These are phyloP conservation scores for Hemisphaericaspora subhashii DNA, from an alignment of 1,139 yeast genomes.

Conservation along the genomic window DNA sequence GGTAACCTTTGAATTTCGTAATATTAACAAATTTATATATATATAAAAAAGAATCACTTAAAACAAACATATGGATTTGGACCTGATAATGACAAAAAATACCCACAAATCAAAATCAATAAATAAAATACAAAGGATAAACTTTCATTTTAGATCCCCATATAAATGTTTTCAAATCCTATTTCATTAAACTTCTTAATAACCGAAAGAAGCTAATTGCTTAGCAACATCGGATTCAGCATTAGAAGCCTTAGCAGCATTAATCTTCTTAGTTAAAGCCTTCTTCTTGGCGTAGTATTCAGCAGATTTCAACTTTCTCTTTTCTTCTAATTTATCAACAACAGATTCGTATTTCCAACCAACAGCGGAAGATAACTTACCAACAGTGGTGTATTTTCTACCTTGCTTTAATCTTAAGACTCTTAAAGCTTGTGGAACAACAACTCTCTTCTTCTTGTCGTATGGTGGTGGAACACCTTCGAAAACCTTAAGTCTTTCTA, in stretches of 20 bases:
- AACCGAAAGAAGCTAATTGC: conserved; percentile 79
- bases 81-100: neutral
- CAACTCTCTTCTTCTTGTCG: conserved; percentile 99
- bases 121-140: conserved; percentile 5
- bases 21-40: conserved; percentile 5
- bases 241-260: conserved; percentile 79
- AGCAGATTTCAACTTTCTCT: conserved; percentile 99
- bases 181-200: conserved; percentile 41
- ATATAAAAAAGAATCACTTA: neutral
- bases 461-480: conserved; percentile 99
- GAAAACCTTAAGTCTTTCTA: conserved; percentile 98
- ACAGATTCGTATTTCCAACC: conserved; percentile 99
- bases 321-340: conserved; percentile 97
- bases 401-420: conserved; percentile 99
- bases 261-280: conserved; percentile 90
- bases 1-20: conserved; percentile 3
- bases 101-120: conserved; percentile 2
- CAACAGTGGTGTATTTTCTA: conserved; percentile 98
- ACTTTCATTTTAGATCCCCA: neutral
- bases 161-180: neutral
- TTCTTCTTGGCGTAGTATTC: conserved; percentile 99
- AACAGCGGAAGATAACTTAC: conserved; percentile 93
- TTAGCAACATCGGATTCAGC: conserved; percentile 73
- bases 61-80: neutral
- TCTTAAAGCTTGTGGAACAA: conserved; percentile 99